Base-by-base conservation (phyloP, 495 filamentous ascomycete genomes). In the Pseudevernia furfuracea region DNA sequence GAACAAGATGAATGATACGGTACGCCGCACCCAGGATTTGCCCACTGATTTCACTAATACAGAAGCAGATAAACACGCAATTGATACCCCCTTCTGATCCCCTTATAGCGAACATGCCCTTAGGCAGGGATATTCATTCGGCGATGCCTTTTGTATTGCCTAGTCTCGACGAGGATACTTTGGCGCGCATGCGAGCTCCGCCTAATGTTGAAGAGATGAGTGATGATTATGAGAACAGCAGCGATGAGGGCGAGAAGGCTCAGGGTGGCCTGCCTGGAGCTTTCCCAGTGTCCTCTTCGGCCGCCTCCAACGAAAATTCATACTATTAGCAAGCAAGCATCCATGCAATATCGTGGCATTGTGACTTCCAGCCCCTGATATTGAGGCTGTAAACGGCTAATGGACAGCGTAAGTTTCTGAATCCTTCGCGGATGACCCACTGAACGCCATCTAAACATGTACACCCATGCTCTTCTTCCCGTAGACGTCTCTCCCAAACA, bases 1-100 rank as follows among this genome's bases (percentile, higher is more conserved):
- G 94, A 82, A 81, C 38, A 91, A 91, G 75, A 84, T 89, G 77
- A 98, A 98, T 73, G 91, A 96, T 76, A 95, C 89, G 19, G 90
- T 96, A 72, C 77, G 87, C 81, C 44, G 23, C 19, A 11, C 48
- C 23, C 25, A 25, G 55, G 19, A 2, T 7, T 36, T n/a, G 25
- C 34, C 0, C 28, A 32, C 28, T 8, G 10, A 25, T 43, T 25
- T 67, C 61, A 41, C 19, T 64, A 30, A 59, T 53, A 23, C 25
- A 23, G 37, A 36, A n/a, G 49, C 61, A 93, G 90, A 87, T 95
- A 49, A 88, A 90, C 60, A 88, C 89, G 1, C 92, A 97, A 69
- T 34, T 79, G 9, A 82, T 97, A 39, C 90, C 91, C 0, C 80
- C 87, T 0, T 82, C 81, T 21, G 84, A 83, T 3, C 82, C 87